Percentiles rank a stretch among this genome's conserved stretches.
Evolutionary conservation across 192 early-diverging fungal genomes (phyloP).

Genomic region (Entomortierella parvispora): DNA sequence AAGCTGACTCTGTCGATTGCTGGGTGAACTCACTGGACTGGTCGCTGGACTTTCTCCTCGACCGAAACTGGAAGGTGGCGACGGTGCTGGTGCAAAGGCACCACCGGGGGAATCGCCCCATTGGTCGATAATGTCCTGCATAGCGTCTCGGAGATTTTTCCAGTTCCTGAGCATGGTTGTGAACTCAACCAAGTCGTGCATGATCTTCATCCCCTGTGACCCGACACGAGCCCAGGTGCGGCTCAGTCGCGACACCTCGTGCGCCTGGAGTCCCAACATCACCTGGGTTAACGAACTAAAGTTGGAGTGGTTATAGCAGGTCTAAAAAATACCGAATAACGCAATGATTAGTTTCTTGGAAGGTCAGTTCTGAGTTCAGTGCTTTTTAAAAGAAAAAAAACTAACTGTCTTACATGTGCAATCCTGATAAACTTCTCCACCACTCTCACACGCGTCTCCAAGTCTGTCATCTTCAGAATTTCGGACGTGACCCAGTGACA

Average conservation of each 20-base stretch:
- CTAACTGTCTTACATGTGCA: slow-evolving; percentile 53
- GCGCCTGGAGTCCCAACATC: slow-evolving; percentile 65
- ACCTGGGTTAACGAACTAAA: slow-evolving; percentile 70
- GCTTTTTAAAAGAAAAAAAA: background rate
- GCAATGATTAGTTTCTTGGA: background rate
- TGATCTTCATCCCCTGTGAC: slow-evolving; percentile 47
- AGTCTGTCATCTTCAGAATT: slow-evolving; percentile 54
- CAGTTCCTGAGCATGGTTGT: slow-evolving; percentile 66
- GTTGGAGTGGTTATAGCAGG: slow-evolving; percentile 66
- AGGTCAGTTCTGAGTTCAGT: background rate
- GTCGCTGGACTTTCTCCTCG: too few relatives aligned
- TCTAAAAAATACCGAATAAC: slow-evolving; percentile 35
- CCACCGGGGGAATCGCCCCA: slow-evolving; percentile 44
- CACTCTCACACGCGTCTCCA: slow-evolving; percentile 60
- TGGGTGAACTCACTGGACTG: too few relatives aligned
- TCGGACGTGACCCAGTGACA: slow-evolving; percentile 70
- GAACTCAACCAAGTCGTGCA: slow-evolving; percentile 62
- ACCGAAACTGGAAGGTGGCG: too few relatives aligned
- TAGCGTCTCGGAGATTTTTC: slow-evolving; percentile 65
- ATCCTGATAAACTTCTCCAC: slow-evolving; percentile 73
- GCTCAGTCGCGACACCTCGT: slow-evolving; percentile 61
- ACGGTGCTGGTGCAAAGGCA: too few relatives aligned
- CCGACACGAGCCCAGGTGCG: slow-evolving; percentile 65
- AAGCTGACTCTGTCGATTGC: too few relatives aligned
- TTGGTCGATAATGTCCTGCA: slow-evolving; percentile 63